Evolutionary conservation across 768 basidiomycete species (phyloP), one percentile per base, ranked within the genome.

Genomic region (Phlegmacium glaucopus): DNA sequence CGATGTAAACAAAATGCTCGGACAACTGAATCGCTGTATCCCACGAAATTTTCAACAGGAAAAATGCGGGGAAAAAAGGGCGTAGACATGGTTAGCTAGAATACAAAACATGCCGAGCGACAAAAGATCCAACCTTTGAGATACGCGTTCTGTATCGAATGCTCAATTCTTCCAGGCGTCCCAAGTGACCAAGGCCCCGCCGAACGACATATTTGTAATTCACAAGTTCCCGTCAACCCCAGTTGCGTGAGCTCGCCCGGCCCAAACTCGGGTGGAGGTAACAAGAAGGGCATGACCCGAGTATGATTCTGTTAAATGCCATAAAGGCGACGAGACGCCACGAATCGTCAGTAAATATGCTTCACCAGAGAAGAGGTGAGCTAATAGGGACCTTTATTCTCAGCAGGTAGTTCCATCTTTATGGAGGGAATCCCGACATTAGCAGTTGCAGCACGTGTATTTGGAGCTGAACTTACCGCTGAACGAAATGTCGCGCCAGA

Each of bases 1-100:
- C 95, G 53, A 99, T 96, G 69, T 99, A 99, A 28, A 99, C 90
- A 61, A 98, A 99, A 61, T 96, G 93, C 56, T 97, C 93, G 18
- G 93, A 94, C 59, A 89, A 72, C 60, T 94, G 85, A 45, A 96
- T 96, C 9, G 92, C 92, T 94, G 50, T 41, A 43, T 32, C 16
- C 22, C 39, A 35, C 30, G 44, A 41, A 48, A 37, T 29, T 43
- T 38, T 32, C 3, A 3, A 22, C 29, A 30, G 18, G 43, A 35
- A 39, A 30, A 26, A 12, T 52, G 45, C 34, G 48, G 42, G 42
- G 39, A 27, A 30, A 29, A 29, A 4, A 42, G 34, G 37, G 22
- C 22, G 22, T 5, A 22, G 5, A 47, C 36, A 45, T 39, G 42
- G 40, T 26, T 37, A n/a, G 39, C 10, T 36, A 49, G 34, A 17